Evolutionary conservation across 805 yeast genomes (phyloP).

Genomic region (Candida railenensis): DNA sequence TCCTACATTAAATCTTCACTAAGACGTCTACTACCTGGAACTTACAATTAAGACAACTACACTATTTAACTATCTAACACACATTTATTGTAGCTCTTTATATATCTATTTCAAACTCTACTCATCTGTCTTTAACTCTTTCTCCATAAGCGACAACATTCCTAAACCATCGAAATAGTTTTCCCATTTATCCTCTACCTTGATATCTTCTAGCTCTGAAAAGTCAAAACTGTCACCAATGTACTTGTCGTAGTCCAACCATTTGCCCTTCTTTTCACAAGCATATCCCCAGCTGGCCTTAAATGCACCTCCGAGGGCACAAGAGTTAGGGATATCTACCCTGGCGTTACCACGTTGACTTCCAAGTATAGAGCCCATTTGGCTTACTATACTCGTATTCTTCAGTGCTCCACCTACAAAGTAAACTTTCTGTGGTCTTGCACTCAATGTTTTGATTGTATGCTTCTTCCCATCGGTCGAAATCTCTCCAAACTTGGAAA

Average conservation of each 20-base stretch:
- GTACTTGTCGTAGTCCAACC: conserved; percentile 45
- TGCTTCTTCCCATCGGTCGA: conserved; percentile 52
- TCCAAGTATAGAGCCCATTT: conserved; percentile 71
- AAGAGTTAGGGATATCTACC: conserved; percentile 81
- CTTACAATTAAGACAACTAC: no score
- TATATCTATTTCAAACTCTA: no score
- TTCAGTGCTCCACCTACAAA: conserved; percentile 89
- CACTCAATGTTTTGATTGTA: conserved; percentile 38
- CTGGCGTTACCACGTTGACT: conserved; percentile 63
- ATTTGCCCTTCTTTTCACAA: conserved; percentile 28
- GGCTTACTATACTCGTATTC: conserved; percentile 64
- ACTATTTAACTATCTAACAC: no score
- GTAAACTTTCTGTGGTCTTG: conserved; percentile 67
- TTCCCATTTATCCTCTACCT: conserved; percentile 45
- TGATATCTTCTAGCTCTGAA: conserved; percentile 44
- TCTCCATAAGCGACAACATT: conserved; percentile 47
- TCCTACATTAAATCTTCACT: no score
- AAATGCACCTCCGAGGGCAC: conserved; percentile 90
- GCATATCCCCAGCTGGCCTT: conserved; percentile 73
- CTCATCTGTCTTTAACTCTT: conserved; percentile 10
- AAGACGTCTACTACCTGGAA: no score
- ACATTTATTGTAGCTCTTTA: no score
- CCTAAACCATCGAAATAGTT: conserved; percentile 54
- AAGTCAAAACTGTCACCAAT: conserved; percentile 43
- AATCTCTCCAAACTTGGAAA: conserved; percentile 39